phyloP scores from a whole-genome alignment of 306 rosid genomes.

The Sindora glabra region DNA sequence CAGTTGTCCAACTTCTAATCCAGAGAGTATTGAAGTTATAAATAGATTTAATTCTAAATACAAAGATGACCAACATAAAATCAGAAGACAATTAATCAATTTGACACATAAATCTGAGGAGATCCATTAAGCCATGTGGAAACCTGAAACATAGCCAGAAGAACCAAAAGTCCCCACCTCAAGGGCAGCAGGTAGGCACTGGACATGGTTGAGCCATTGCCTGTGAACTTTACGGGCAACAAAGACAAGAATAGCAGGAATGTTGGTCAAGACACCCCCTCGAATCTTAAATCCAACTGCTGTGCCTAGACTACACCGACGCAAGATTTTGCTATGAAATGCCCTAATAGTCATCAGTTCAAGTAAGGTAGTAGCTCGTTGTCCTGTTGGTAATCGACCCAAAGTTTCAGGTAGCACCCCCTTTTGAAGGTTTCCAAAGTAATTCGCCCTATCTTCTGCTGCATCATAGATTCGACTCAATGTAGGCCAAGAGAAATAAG shows the following conservation, averaged over 20 bases:
- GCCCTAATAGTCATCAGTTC: constrained; percentile 99
- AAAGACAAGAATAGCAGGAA: constrained; percentile 96
- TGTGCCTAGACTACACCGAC: constrained; percentile 88
- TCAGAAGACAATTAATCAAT: background rate
- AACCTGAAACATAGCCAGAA: constrained; percentile 41
- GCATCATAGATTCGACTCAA: constrained; percentile 80
- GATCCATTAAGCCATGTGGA: constrained; percentile 36
- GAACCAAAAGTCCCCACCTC: constrained; percentile 73
- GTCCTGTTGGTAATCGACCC: constrained; percentile 85
- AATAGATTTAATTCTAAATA: background rate
- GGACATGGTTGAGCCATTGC: constrained; percentile 76
- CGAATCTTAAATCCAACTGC: constrained; percentile 95
- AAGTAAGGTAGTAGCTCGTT: constrained; percentile 92
- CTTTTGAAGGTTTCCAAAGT: constrained; percentile 92
- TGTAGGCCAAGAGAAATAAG: constrained; percentile 98
- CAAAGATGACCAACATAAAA: constrained; percentile 5
- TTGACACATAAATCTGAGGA: constrained; percentile 5
- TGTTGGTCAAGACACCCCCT: constrained; percentile 77
- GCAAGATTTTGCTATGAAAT: constrained; percentile 93
- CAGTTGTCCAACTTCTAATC: background rate
- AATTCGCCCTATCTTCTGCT: constrained; percentile 85
- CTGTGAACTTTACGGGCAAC: constrained; percentile 94
- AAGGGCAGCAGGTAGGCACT: constrained; percentile 94
- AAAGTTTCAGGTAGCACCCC: constrained; percentile 89
- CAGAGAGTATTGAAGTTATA: constrained; percentile 4